Evolutionary conservation across 139 green algal species (phyloP), one percentile per base, ranked within the genome.

Genomic region (Tetradesmus obliquus): DNA sequence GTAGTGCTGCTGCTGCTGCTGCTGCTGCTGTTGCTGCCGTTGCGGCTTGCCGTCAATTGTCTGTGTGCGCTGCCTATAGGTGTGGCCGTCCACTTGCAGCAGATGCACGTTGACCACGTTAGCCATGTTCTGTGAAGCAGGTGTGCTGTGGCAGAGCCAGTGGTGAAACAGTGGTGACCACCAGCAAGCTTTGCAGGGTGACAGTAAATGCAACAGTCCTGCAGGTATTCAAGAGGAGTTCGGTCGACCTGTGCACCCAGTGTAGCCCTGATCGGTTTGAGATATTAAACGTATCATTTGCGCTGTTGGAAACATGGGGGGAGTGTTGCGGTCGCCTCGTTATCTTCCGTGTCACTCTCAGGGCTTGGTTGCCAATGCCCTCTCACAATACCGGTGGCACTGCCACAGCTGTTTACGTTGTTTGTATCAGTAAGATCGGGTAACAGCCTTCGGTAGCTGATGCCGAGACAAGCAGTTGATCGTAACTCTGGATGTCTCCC

Each of bases 1-100:
- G 7, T 60, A 32, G 15, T 89, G 53, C 24, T 72, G 71, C 3
- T 84, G 86, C 84, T 89, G 84, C 24, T 57, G 62, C 62, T 72
- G 12, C 62, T 72, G 62, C 53, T 17, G 80, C 51, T 82, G 72
- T 51, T 81, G 45, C 80, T 85, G 80, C 2, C 22, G 17, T 2
- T n/a, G 71, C 13, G 17, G 19, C 22, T 22, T 90, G 86, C 71
- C 71, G 57, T 8, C 20, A 19, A 84, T 71, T 1, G 86, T 58
- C 22, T 69, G 82, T 22, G 54, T n/a, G 17, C 85, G 57, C 15
- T 71, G 19, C 54, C 85, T 69, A 22, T 90, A 90, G 6, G 12
- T 84, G 55, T 69, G 71, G 22, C 86, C 53, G 24, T 7, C 71
- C 4, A 90, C 86, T 2, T 83, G 19, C 10, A 90, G 53, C 71